Percentiles rank a stretch among this genome's conserved stretches.
phyloP scores from a whole-genome alignment of 345 rosid genomes.

The Citrus glauca region DNA sequence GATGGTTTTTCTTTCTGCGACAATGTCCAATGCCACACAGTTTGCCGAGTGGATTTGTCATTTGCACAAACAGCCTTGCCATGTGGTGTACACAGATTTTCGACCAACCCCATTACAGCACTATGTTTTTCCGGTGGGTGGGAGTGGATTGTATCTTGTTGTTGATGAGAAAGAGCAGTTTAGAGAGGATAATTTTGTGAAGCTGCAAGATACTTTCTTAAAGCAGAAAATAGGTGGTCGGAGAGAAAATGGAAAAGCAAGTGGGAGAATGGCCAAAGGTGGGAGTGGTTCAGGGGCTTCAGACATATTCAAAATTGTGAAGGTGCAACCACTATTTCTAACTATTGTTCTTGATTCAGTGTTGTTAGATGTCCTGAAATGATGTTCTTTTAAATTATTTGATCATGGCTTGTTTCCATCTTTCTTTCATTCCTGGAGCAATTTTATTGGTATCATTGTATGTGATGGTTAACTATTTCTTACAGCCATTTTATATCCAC shows the following conservation, averaged over 20 bases:
- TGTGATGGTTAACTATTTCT: not conserved
- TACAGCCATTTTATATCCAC: not conserved
- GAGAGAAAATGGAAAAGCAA: conserved; percentile 61
- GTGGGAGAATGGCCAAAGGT: conserved; percentile 77
- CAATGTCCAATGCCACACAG: conserved; percentile 98
- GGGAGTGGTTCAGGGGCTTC: conserved; percentile 78
- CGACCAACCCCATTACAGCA: conserved; percentile 99
- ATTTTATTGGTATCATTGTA: not conserved
- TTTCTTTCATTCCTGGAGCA: not conserved
- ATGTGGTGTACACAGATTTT: conserved; percentile 94
- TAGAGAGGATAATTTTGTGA: conserved; percentile 85
- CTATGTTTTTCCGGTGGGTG: conserved; percentile 91
- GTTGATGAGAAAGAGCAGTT: conserved; percentile 96
- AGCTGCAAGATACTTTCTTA: conserved; percentile 79
- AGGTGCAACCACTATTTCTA: conserved; percentile 44
- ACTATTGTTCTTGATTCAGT: conserved; percentile 8
- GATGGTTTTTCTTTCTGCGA: conserved; percentile 97
- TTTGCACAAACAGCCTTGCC: conserved; percentile 95
- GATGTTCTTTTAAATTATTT: not conserved
- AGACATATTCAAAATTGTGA: conserved; percentile 92
- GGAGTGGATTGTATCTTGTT: conserved; percentile 87
- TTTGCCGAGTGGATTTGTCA: conserved; percentile 97
- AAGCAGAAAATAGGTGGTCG: conserved; percentile 64
- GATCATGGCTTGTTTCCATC: not conserved
- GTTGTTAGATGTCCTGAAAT: not conserved